Evolutionary conservation across 2,329 filamentous ascomycete species (phyloP).

Genomic region (Pseudogymnoascus verrucosus): DNA sequence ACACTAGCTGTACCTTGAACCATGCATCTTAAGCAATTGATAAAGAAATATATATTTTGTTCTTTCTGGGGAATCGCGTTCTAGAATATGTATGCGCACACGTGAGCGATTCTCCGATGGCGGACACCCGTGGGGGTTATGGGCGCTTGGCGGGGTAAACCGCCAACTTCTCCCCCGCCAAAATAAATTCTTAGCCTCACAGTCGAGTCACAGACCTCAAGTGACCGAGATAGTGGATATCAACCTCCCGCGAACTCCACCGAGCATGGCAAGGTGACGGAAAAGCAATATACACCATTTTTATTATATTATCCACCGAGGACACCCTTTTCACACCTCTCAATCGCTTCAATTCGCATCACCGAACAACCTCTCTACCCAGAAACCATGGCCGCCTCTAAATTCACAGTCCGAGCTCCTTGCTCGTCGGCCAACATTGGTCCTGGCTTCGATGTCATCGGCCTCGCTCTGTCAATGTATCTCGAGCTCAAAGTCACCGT

Average conservation of each 20-base stretch:
- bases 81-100: not conserved
- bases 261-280: not conserved
- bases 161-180: not conserved
- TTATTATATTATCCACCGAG: not conserved
- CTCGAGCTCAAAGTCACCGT: slow-evolving; percentile 82
- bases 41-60: not conserved
- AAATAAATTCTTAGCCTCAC: slow-evolving; percentile 3
- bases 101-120: not conserved
- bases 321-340: not conserved
- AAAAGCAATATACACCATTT: not conserved
- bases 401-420: slow-evolving; percentile 67
- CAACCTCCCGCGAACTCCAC: not conserved
- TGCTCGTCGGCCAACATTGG: slow-evolving; percentile 97
- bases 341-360: not conserved
- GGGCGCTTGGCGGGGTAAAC: not conserved
- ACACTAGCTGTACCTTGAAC: not conserved
- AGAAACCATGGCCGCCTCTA: not conserved
- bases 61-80: not conserved
- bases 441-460: slow-evolving; percentile 95
- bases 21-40: not conserved
- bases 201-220: slow-evolving; percentile 2
- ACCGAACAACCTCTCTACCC: not conserved
- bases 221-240: slow-evolving; percentile 2
- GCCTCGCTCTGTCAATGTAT: slow-evolving; percentile 87
- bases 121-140: not conserved